phyloP scores from a whole-genome alignment of 352 stramenopile genomes.

The Pythium brachiatum region DNA sequence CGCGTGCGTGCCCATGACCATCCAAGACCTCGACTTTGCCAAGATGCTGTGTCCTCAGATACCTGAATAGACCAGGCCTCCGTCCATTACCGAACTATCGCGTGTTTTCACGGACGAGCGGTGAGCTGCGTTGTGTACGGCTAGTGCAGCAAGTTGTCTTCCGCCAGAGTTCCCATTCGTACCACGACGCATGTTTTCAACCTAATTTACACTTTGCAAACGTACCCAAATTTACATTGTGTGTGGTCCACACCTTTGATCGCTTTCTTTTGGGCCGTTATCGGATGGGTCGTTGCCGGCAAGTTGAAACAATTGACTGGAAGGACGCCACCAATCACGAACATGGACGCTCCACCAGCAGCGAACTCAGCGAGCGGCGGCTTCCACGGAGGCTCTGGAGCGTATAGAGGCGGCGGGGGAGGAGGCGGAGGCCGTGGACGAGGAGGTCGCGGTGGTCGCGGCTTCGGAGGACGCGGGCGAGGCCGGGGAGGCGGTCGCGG shows the following conservation, averaged over 20 bases:
- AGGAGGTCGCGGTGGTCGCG: constrained; percentile 24
- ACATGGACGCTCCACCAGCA: constrained; percentile 12
- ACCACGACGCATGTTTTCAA: not conserved
- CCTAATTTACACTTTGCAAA: not conserved
- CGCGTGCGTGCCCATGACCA: constrained; percentile 43
- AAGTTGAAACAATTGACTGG: constrained; percentile 29
- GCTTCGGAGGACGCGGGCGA: constrained; percentile 31
- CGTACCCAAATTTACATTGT: constrained; percentile 4
- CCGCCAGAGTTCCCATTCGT: not conserved
- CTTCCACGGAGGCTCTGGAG: constrained; percentile 29
- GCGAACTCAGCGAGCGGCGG: constrained; percentile 26
- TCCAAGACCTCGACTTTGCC: constrained; percentile 54
- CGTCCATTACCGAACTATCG: no score
- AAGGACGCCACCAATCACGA: constrained; percentile 1
- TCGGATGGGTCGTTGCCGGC: constrained; percentile 18
- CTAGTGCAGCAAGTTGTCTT: no score
- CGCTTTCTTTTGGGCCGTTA: constrained; percentile 10
- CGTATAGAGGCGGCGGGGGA: constrained; percentile 22
- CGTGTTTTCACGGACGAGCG: no score
- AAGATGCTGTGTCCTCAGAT: constrained; percentile 53
- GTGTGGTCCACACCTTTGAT: constrained; percentile 12
- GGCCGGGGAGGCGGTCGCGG: constrained; percentile 29
- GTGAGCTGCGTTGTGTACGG: no score
- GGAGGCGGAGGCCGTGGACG: constrained; percentile 30
- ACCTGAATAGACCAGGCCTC: constrained; percentile 12